Evolutionary conservation across 2,329 filamentous ascomycete genomes (phyloP), one percentile per base, ranked within the genome.

Genomic region (Periconia sp.): DNA sequence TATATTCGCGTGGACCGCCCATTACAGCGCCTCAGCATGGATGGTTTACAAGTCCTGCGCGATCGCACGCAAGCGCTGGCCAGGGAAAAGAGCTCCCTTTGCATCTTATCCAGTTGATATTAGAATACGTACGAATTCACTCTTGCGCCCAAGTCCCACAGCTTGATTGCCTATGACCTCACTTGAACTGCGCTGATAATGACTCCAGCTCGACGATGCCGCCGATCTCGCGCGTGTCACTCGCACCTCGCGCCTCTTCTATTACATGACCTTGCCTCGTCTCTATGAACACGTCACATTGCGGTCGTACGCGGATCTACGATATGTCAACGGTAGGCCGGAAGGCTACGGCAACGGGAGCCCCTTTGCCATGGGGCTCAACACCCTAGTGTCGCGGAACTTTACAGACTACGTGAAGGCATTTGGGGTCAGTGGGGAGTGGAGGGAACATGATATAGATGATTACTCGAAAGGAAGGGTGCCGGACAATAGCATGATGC

Each of bases 211-310:
- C 34, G 79, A 84, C 49, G 73, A 84, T 69, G 71, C 75, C 30
- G 77, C 68, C 46, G 82, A 85, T 58, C 75, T 85, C 18, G 80
- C 81, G 22, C 75, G 80, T 46, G 65, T 84, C 39, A 83, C 81
- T 50, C 75, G 81, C 43, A 83, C 82, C 37, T 84, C 79, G 48
- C 76, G 81, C 11, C 74, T 85, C 28, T 75, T 85, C 54, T 82
- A 84, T 54, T 86, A 85, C 68, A 84, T 86, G 80, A 74, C 79
- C 23, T 70, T 85, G 3, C 82, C 83, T 15, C 80, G 79, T 43
- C 75, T 86, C 28, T 86, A 85, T 65, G 73, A 76, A 59, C 66
- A 70, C 23, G 75, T 85, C 39, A 78, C 73, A 5, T 69, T 86
- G 23, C 78, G 73, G 40, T 82, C 81, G 6, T 83, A 85, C 60